A percentile compares a stretch with the other conserved stretches of the same genome.
Evolutionary conservation across 768 basidiomycete genomes (phyloP).

Genomic region (Lentinula sp.): DNA sequence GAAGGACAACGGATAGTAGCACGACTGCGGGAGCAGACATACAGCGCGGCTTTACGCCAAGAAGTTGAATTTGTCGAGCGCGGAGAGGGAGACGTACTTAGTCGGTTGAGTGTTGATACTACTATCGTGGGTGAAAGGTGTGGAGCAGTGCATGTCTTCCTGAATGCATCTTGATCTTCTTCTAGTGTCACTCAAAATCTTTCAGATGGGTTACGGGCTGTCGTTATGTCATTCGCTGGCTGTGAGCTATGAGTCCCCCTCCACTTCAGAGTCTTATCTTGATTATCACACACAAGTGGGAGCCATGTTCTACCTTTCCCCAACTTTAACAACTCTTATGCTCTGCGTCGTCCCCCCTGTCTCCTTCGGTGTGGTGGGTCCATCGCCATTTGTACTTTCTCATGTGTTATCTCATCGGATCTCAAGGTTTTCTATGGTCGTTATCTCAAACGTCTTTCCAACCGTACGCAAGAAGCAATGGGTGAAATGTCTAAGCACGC

Average conservation of each 20-base stretch:
- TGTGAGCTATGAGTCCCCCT: constrained; percentile 41
- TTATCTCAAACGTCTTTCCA: constrained; percentile 87
- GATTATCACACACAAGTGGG: constrained; percentile 48
- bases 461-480: constrained; percentile 88
- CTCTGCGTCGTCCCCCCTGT: constrained; percentile 86
- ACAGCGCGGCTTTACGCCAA: constrained; percentile 76
- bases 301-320: constrained; percentile 92
- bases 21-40: constrained; percentile 75
- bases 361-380: constrained; percentile 67
- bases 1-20: constrained; percentile 87
- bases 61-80: constrained; percentile 92
- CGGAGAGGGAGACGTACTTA: constrained; percentile 91
- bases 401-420: not conserved
- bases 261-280: not conserved
- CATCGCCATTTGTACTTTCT: not conserved
- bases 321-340: constrained; percentile 87
- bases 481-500: constrained; percentile 97
- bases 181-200: constrained; percentile 72
- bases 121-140: constrained; percentile 92
- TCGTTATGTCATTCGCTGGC: constrained; percentile 93
- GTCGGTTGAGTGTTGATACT: constrained; percentile 85
- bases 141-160: constrained; percentile 6
- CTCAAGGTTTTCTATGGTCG: constrained; percentile 88
- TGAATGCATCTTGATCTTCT: constrained; percentile 1
- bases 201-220: constrained; percentile 73